Percentiles rank a stretch among this genome's conserved stretches.
Evolutionary conservation across 768 basidiomycete genomes (phyloP).

Genomic region (Tylopilus felleus): DNA sequence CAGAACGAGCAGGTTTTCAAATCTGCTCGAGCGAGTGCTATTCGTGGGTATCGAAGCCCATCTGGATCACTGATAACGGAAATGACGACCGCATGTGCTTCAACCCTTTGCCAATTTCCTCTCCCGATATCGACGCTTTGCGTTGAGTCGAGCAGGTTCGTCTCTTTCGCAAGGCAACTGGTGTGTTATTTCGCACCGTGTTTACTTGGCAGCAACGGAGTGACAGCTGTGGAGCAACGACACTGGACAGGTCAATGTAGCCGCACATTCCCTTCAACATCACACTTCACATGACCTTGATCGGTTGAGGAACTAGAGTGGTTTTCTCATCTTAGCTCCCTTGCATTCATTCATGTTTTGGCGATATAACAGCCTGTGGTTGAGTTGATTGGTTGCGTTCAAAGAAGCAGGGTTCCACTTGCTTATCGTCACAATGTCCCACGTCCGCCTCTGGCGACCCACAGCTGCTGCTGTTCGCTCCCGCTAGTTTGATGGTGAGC

Average conservation of each 20-base stretch:
- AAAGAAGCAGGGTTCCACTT: not conserved
- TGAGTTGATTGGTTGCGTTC: not conserved
- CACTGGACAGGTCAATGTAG: not conserved
- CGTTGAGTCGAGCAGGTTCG: not conserved
- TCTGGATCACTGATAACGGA: slow-evolving; percentile 24
- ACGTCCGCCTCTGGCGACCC: not conserved
- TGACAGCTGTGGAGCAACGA: not conserved
- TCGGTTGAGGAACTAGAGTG: not conserved
- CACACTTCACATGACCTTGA: not conserved
- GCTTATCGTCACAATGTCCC: not conserved
- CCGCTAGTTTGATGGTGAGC: not conserved
- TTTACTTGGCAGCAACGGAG: slow-evolving; percentile 1
- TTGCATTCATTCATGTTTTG: not conserved
- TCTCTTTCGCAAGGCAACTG: not conserved
- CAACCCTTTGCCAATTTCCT: not conserved
- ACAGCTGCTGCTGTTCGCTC: not conserved
- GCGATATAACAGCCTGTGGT: not conserved
- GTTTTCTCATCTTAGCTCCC: not conserved
- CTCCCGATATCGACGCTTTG: not conserved
- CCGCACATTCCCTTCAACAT: not conserved
- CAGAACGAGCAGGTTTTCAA: not conserved
- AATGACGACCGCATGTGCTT: slow-evolving; percentile 20
- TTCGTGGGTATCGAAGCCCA: not conserved
- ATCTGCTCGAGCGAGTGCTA: not conserved
- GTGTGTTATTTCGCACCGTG: not conserved